Percentiles rank a stretch among this genome's conserved stretches.
These are phyloP conservation scores for Hippophae tibetana DNA, from an alignment of 306 rosid genomes.

Conservation along the genomic window DNA sequence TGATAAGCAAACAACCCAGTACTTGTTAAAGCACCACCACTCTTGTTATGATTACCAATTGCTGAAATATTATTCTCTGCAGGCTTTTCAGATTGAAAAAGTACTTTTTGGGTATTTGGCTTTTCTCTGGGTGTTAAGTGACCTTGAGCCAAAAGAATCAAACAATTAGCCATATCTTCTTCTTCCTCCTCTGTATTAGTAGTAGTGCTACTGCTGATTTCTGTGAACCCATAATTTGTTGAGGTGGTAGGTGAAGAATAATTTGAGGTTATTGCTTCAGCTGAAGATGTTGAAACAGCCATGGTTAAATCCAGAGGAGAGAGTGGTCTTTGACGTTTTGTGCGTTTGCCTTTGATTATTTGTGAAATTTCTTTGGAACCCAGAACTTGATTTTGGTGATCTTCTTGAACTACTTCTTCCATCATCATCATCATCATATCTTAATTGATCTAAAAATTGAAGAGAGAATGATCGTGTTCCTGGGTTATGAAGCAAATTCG, in stretches of 20 bases:
- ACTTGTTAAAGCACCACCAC: neutral
- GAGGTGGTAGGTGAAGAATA: too few species aligned
- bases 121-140: conserved; percentile 1
- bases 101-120: neutral
- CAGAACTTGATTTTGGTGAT: too few species aligned
- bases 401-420: conserved; percentile 29
- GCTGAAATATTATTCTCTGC: neutral
- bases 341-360: conserved; percentile 58
- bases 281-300: conserved; percentile 1
- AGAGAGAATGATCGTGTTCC: neutral
- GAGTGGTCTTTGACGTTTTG: conserved; percentile 49
- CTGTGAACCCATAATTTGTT: conserved; percentile 20
- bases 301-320: conserved; percentile 31
- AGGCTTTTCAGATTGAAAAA: too few species aligned
- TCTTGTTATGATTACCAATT: neutral
- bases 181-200: conserved; percentile 40
- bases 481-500: conserved; percentile 21
- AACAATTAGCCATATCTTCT: conserved; percentile 70
- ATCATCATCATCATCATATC: conserved; percentile 10
- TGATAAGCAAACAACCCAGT: conserved; percentile 22
- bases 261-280: too few species aligned
- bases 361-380: conserved; percentile 1
- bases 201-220: conserved; percentile 1
- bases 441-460: neutral
- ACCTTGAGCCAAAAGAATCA: conserved; percentile 73